These are phyloP conservation scores for Rhizopogon sp. DNA, from an alignment of 768 basidiomycete genomes.

Conservation along the genomic window DNA sequence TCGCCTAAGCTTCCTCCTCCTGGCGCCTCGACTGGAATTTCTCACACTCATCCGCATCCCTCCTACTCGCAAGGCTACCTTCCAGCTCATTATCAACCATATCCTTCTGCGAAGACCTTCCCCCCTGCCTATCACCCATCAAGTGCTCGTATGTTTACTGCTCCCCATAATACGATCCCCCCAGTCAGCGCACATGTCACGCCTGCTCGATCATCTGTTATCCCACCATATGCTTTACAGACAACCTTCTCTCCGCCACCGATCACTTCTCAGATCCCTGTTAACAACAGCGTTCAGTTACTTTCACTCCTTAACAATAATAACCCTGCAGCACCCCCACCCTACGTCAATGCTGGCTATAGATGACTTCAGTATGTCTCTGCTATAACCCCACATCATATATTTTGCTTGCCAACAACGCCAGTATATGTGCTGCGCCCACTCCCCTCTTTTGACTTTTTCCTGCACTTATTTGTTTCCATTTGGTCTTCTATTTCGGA, in stretches of 20 bases:
- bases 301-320: slow-evolving; percentile 32
- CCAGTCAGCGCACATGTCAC: slow-evolving; percentile 4
- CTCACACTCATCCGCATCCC: slow-evolving; percentile 10
- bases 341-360: slow-evolving; percentile 18
- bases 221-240: slow-evolving; percentile 6
- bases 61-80: slow-evolving; percentile 14
- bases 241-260: slow-evolving; percentile 6
- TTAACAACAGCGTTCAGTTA: slow-evolving; percentile 23
- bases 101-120: slow-evolving; percentile 5
- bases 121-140: slow-evolving; percentile 13
- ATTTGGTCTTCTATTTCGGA: background rate
- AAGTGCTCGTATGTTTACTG: slow-evolving; percentile 1
- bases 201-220: slow-evolving; percentile 6
- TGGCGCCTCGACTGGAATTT: slow-evolving; percentile 4
- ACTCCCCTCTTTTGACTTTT: background rate
- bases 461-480: background rate
- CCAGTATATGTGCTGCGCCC: slow-evolving; percentile 1
- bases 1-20: background rate
- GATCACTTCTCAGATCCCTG: slow-evolving; percentile 11
- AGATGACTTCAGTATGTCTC: background rate
- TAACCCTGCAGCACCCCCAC: slow-evolving; percentile 8
- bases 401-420: slow-evolving; percentile 13
- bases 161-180: slow-evolving; percentile 3
- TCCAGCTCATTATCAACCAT: slow-evolving; percentile 11
- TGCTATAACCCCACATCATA: slow-evolving; percentile 10